Evolutionary conservation across 2,329 filamentous ascomycete genomes (phyloP).

Genomic region (Fusarium verticillioides): DNA sequence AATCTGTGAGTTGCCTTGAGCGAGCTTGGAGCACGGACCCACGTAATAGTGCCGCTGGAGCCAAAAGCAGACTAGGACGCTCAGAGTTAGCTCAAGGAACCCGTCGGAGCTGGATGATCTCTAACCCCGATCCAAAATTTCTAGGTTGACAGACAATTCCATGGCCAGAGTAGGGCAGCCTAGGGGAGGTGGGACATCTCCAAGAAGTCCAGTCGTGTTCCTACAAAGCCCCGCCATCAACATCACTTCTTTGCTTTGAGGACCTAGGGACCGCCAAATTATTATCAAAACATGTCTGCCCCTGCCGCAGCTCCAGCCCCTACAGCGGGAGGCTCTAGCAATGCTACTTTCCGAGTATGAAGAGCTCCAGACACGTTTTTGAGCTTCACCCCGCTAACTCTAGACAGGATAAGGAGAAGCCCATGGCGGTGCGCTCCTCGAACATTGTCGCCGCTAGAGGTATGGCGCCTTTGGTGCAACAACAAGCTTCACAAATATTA

Average conservation of each 20-base stretch:
- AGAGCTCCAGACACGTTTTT: constrained; percentile 47
- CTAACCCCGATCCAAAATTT: constrained; percentile 55
- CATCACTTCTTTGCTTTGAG: constrained; percentile 42
- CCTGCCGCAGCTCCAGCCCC: constrained; percentile 48
- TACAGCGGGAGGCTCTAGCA: constrained; percentile 54
- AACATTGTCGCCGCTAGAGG: constrained; percentile 98
- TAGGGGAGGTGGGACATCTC: constrained; percentile 53
- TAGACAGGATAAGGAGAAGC: constrained; percentile 90
- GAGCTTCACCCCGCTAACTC: constrained; percentile 54
- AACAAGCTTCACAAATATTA: constrained; percentile 17
- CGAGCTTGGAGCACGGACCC: constrained; percentile 51
- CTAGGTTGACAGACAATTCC: constrained; percentile 45
- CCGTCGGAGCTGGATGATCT: constrained; percentile 55
- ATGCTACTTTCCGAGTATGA: constrained; percentile 68
- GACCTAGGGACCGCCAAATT: constrained; percentile 37
- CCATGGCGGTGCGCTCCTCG: constrained; percentile 91
- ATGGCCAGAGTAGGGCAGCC: constrained; percentile 53
- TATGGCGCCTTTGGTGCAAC: constrained; percentile 54
- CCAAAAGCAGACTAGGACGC: constrained; percentile 37
- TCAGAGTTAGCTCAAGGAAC: constrained; percentile 39
- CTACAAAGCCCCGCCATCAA: constrained; percentile 48
- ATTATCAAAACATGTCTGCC: constrained; percentile 57
- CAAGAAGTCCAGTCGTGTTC: constrained; percentile 48
- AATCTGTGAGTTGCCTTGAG: constrained; percentile 56
- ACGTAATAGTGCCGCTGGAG: constrained; percentile 8